Conservation (phyloP, 2,329 filamentous ascomycete species). For the Fusarium domesticum region DNA sequence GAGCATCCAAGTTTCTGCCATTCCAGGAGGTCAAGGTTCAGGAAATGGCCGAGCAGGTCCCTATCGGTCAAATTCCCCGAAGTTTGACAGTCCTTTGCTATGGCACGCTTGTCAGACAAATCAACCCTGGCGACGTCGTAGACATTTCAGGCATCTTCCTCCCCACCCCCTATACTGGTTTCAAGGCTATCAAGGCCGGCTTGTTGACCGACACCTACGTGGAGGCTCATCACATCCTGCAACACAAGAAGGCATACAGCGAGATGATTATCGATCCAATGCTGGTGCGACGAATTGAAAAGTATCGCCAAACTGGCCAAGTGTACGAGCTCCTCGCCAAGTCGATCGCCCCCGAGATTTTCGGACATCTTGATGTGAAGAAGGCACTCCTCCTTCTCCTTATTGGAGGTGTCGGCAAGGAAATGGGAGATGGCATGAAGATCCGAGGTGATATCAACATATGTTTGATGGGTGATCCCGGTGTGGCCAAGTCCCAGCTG, state of each 20-base stretch:
- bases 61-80: constrained; percentile 93
- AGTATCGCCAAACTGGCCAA: constrained; percentile 79
- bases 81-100: constrained; percentile 87
- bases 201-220: constrained; percentile 97
- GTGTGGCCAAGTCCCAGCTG: constrained; percentile 98
- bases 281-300: constrained; percentile 79
- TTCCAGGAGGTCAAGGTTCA: constrained; percentile 99
- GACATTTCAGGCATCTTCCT: constrained; percentile 95
- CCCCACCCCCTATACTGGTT: constrained; percentile 97
- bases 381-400: constrained; percentile 93
- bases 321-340: constrained; percentile 94
- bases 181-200: constrained; percentile 93
- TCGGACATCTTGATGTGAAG: constrained; percentile 93
- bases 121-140: constrained; percentile 92
- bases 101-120: constrained; percentile 77
- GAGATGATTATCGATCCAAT: constrained; percentile 80
- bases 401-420: constrained; percentile 93
- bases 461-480: constrained; percentile 97
- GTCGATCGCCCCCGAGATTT: constrained; percentile 97
- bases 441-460: constrained; percentile 99
- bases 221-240: constrained; percentile 87
- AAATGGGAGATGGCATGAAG: constrained; percentile 97
- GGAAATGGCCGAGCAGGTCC: constrained; percentile 98
- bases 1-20: constrained; percentile 92
- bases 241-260: constrained; percentile 98